Evolutionary conservation across 768 basidiomycete genomes (phyloP).

Genomic region (Mycena maculata): DNA sequence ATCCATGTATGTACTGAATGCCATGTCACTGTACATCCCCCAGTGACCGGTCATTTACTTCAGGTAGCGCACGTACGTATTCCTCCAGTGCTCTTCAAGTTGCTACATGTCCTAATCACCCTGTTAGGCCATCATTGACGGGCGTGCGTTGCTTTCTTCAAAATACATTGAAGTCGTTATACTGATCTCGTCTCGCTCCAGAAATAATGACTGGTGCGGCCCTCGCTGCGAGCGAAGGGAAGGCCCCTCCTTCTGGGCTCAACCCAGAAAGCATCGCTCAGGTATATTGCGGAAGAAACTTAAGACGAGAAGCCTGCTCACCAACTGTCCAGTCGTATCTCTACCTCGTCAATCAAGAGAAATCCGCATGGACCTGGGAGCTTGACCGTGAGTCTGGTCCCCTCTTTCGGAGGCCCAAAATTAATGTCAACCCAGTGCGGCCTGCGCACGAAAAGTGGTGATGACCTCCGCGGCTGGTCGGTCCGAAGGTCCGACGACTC

Average conservation of each 20-base stretch:
- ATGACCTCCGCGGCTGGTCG: no score
- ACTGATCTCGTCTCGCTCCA: conserved; percentile 28
- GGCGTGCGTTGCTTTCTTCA: background rate
- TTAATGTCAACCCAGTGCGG: conserved; percentile 46
- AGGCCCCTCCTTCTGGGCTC: conserved; percentile 62
- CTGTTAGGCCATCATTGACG: conserved; percentile 20
- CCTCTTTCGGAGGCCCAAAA: background rate
- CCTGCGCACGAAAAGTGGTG: conserved; percentile 63
- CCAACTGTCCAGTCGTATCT: conserved; percentile 65
- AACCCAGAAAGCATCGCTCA: conserved; percentile 76
- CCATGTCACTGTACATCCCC: no score
- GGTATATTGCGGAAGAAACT: conserved; percentile 49
- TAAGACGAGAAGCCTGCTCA: background rate
- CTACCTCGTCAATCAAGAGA: conserved; percentile 74
- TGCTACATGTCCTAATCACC: no score
- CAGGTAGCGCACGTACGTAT: conserved; percentile 21
- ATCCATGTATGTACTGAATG: conserved; percentile 81
- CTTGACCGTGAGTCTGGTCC: conserved; percentile 67
- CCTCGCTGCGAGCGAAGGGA: conserved; percentile 39
- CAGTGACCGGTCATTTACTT: background rate
- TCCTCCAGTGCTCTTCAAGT: no score
- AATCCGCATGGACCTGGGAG: conserved; percentile 84
- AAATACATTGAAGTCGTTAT: no score
- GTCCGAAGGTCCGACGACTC: no score
- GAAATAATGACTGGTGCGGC: conserved; percentile 49